Conservation (phyloP, 176 grass and related monocot species). For the Zizania latifolia region DNA sequence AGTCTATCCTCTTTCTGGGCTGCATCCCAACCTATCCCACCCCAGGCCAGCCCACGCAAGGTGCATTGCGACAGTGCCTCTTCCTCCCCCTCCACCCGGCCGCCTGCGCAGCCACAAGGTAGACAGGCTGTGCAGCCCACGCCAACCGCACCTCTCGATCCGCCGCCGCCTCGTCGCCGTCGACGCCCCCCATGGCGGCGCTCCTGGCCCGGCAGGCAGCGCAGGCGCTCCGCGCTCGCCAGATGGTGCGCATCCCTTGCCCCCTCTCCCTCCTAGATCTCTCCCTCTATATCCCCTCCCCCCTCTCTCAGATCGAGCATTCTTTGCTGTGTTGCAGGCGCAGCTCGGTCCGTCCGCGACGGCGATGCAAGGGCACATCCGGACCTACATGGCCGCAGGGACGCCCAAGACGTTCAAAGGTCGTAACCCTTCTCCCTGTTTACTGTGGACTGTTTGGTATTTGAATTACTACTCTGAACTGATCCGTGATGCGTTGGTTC, state of each 20-base stretch:
- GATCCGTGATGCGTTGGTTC: background rate
- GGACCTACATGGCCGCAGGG: slow-evolving; percentile 51
- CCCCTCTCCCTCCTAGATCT: slow-evolving; percentile 25
- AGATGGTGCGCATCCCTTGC: slow-evolving; percentile 39
- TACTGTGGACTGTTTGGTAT: background rate
- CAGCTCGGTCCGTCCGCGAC: slow-evolving; percentile 47
- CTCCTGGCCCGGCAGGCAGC: slow-evolving; percentile 70
- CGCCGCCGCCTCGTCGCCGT: too few species aligned
- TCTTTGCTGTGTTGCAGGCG: slow-evolving; percentile 52
- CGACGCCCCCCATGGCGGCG: slow-evolving; percentile 51
- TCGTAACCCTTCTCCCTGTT: slow-evolving; percentile 2
- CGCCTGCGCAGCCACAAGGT: slow-evolving; percentile 14
- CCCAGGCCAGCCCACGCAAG: background rate
- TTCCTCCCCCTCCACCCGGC: background rate
- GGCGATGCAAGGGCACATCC: slow-evolving; percentile 63
- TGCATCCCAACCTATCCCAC: background rate
- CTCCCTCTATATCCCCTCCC: background rate
- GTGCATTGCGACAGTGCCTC: background rate
- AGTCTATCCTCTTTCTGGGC: too few species aligned
- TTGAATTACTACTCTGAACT: background rate
- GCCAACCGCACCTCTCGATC: too few species aligned
- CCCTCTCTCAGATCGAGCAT: slow-evolving; percentile 5
- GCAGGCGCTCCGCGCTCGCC: slow-evolving; percentile 60
- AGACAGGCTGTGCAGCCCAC: background rate
- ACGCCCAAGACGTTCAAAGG: slow-evolving; percentile 65